Conservation (phyloP, 2,329 filamentous ascomycete genomes). For the Colletotrichum nymphaeae region DNA sequence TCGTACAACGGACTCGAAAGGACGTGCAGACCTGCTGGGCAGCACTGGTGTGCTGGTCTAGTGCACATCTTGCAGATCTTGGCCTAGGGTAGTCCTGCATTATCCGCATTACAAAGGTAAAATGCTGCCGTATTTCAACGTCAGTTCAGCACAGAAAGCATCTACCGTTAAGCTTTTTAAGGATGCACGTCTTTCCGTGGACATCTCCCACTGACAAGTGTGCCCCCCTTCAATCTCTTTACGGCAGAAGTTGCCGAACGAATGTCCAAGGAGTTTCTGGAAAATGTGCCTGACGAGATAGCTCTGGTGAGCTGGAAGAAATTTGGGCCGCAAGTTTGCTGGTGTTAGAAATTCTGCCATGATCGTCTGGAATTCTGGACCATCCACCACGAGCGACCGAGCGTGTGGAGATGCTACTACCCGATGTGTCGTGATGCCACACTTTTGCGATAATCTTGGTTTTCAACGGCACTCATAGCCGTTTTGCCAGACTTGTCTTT, state of each 20-base stretch:
- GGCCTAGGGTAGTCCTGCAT: background rate
- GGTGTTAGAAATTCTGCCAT: slow-evolving; percentile 5
- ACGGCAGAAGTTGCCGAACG: slow-evolving; percentile 1
- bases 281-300: background rate
- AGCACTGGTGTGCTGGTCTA: background rate
- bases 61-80: slow-evolving; percentile 14
- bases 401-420: background rate
- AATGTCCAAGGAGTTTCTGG: slow-evolving; percentile 11
- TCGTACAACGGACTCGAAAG: background rate
- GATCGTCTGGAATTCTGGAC: background rate
- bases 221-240: background rate
- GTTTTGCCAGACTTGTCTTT: background rate
- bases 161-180: background rate
- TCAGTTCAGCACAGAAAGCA: background rate
- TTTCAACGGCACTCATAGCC: background rate
- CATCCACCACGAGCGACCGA: slow-evolving; percentile 9
- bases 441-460: background rate
- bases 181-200: background rate
- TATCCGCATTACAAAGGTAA: slow-evolving; percentile 18
- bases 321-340: background rate
- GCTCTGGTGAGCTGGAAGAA: background rate
- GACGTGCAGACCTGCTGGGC: background rate
- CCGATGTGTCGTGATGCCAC: background rate
- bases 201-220: background rate
- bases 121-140: slow-evolving; percentile 10